Base-by-base conservation (phyloP, 805 yeast species). In the Candida koratica region DNA sequence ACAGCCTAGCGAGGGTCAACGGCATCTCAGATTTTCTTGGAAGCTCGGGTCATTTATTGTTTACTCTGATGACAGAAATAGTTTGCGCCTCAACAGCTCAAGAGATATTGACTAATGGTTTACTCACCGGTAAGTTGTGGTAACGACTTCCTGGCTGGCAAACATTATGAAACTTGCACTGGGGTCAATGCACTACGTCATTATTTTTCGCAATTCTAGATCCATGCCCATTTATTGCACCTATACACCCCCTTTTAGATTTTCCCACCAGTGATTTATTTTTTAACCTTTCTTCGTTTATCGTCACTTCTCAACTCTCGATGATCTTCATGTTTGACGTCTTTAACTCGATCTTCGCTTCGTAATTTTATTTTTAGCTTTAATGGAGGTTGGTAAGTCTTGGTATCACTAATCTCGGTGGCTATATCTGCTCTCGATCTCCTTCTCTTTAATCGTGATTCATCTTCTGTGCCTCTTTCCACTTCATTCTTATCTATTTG, bases 361-460 rank as follows among this genome's bases (percentile, higher is more conserved):
- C 40, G 36, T 25, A 41, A 29, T 25, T 36, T 37, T 3, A 44
- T 17, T 28, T 37, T 38, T 17, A 44, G 30, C 17, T 41, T 44
- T 19, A 30, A 30, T 16, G 42, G 39, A 12, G 45, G 43, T 23
- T 24, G 45, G 4, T 29, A 23, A 5, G 20, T 19, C 25, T 29
- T 29, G 4, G 32, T 12, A 14, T 29, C 32, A 11, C 25, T 19
- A 12, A 32, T 6, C 52, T 29, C 43, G 10, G 16, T 25, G 6
- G 17, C 28, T 12, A 24, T 32, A n/a, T 43, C 41, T 15, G 54
- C 46, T 27, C 41, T 38, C 10, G 44, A 38, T 25, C 44, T 40
- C 16, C 44, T 36, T 18, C 47, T 29, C 27, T 43, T 46, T 5
- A 35, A 25, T 28, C 39, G 39, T 4, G 17, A 13, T n/a, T 46